Percentiles rank a stretch among this genome's conserved stretches.
phyloP scores from a whole-genome alignment of 2,329 filamentous ascomycete genomes.

The Aspergillus jensenii region DNA sequence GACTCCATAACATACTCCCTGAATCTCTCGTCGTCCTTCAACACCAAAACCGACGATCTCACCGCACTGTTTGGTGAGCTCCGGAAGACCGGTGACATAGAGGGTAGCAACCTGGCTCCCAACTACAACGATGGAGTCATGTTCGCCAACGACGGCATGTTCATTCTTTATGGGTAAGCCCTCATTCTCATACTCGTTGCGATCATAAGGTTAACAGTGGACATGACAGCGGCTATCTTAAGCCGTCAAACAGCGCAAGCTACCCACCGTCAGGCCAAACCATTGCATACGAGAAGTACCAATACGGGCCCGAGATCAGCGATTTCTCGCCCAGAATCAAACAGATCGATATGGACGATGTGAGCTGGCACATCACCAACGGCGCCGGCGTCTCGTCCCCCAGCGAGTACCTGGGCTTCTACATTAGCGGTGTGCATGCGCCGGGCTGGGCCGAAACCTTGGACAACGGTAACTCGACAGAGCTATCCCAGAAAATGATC shows the following conservation, averaged over 20 bases:
- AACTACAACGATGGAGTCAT: slow-evolving; percentile 64
- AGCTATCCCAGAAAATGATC: slow-evolving; percentile 58
- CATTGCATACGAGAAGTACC: slow-evolving; percentile 52
- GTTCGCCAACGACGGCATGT: slow-evolving; percentile 64
- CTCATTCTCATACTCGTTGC: too few relatives aligned
- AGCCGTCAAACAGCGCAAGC: slow-evolving; percentile 32
- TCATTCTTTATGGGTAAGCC: slow-evolving; percentile 60
- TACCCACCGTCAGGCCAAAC: neutral
- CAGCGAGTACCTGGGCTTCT: slow-evolving; percentile 70
- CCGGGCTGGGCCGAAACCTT: slow-evolving; percentile 51
- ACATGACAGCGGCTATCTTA: slow-evolving; percentile 21
- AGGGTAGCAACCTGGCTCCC: slow-evolving; percentile 55
- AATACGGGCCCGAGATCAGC: slow-evolving; percentile 48
- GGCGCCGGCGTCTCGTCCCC: slow-evolving; percentile 65
- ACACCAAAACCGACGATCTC: slow-evolving; percentile 42
- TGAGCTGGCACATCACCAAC: slow-evolving; percentile 64
- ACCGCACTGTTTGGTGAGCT: too few relatives aligned
- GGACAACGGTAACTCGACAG: slow-evolving; percentile 31
- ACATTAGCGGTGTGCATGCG: slow-evolving; percentile 65
- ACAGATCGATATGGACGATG: slow-evolving; percentile 40
- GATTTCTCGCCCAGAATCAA: too few relatives aligned
- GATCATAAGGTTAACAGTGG: neutral
- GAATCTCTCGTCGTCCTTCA: slow-evolving; percentile 60
- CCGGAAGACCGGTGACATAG: slow-evolving; percentile 45
- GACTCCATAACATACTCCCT: slow-evolving; percentile 57